Percentiles rank a stretch among this genome's conserved stretches.
These are phyloP conservation scores for Boletus rubescentipes DNA, from an alignment of 768 basidiomycete species.

Conservation along the genomic window DNA sequence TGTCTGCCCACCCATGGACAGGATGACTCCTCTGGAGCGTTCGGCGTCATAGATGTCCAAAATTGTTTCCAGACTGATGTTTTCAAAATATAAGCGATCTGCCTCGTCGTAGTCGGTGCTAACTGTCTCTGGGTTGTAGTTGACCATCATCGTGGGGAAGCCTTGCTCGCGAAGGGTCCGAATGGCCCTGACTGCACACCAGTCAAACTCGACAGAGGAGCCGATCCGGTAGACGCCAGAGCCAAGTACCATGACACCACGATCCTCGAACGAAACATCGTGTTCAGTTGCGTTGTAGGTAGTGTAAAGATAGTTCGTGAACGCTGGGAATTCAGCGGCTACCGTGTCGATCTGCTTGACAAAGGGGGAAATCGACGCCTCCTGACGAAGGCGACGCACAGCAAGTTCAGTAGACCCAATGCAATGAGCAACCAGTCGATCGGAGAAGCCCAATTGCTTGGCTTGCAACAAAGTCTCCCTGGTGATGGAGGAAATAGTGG, in stretches of 20 bases:
- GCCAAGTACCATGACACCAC: conserved; percentile 95
- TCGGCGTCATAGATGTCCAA: conserved; percentile 96
- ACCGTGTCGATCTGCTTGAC: conserved; percentile 99
- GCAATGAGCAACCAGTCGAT: conserved; percentile 80
- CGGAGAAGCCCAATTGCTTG: conserved; percentile 96
- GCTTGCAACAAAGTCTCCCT: conserved; percentile 67
- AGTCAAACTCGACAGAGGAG: conserved; percentile 99
- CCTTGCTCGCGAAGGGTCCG: conserved; percentile 94
- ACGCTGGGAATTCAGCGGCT: conserved; percentile 97
- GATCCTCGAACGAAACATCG: conserved; percentile 85
- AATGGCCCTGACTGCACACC: conserved; percentile 98
- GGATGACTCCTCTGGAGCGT: conserved; percentile 83
- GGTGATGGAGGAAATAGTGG: conserved; percentile 63
- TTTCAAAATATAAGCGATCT: conserved; percentile 97
- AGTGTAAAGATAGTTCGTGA: conserved; percentile 98
- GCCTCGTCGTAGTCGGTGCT: conserved; percentile 99
- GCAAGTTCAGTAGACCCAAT: conserved; percentile 92
- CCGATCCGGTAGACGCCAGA: conserved; percentile 99
- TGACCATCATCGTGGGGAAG: conserved; percentile 96
- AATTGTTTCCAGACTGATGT: conserved; percentile 94
- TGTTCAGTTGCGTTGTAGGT: conserved; percentile 97
- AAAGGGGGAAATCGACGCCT: conserved; percentile 79
- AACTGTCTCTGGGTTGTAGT: conserved; percentile 99
- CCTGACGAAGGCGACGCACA: conserved; percentile 85
- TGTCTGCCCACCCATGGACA: conserved; percentile 98